A percentile compares a stretch with the other conserved stretches of the same genome.
Evolutionary conservation across 1,284 basidiomycete genomes (phyloP).

Genomic region (Phenoliferia sp.): DNA sequence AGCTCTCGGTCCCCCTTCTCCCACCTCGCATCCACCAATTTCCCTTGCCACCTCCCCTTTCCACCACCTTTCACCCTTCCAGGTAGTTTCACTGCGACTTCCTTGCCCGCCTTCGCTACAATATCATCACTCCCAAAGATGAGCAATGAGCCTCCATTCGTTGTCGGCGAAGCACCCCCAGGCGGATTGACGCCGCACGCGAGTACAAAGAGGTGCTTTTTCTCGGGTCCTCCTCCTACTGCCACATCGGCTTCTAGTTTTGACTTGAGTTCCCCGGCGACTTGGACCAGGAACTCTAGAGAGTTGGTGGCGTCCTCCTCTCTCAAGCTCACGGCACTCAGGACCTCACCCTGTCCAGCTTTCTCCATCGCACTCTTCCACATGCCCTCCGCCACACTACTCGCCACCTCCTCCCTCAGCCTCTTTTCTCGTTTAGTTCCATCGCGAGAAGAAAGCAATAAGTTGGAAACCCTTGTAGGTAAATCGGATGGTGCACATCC

Average conservation of each 20-base stretch:
- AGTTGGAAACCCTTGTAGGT: slow-evolving; percentile 62
- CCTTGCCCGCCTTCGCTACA: slow-evolving; percentile 22
- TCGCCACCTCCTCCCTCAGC: slow-evolving; percentile 63
- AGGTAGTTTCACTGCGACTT: slow-evolving; percentile 14
- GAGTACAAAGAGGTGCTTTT: slow-evolving; percentile 53
- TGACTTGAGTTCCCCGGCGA: slow-evolving; percentile 52
- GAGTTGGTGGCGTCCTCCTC: slow-evolving; percentile 59
- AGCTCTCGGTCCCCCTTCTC: slow-evolving; percentile 14
- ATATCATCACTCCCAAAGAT: slow-evolving; percentile 22
- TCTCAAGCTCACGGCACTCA: slow-evolving; percentile 45
- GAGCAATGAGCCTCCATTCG: slow-evolving; percentile 26
- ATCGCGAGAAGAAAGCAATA: slow-evolving; percentile 61
- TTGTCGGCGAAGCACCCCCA: background rate
- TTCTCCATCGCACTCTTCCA: slow-evolving; percentile 11
- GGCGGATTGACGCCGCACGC: slow-evolving; percentile 49
- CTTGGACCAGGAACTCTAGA: slow-evolving; percentile 57
- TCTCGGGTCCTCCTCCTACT: slow-evolving; percentile 16
- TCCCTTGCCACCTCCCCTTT: slow-evolving; percentile 36
- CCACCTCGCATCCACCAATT: slow-evolving; percentile 26
- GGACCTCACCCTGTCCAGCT: slow-evolving; percentile 29
- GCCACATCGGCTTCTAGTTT: slow-evolving; percentile 34
- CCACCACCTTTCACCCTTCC: slow-evolving; percentile 34
- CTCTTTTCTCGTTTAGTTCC: slow-evolving; percentile 60
- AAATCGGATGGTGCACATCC: slow-evolving; percentile 62
- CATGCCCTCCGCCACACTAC: slow-evolving; percentile 52